These are phyloP conservation scores for Aaosphaeria arxii DNA, from an alignment of 2,329 filamentous ascomycete genomes.

Conservation along the genomic window DNA sequence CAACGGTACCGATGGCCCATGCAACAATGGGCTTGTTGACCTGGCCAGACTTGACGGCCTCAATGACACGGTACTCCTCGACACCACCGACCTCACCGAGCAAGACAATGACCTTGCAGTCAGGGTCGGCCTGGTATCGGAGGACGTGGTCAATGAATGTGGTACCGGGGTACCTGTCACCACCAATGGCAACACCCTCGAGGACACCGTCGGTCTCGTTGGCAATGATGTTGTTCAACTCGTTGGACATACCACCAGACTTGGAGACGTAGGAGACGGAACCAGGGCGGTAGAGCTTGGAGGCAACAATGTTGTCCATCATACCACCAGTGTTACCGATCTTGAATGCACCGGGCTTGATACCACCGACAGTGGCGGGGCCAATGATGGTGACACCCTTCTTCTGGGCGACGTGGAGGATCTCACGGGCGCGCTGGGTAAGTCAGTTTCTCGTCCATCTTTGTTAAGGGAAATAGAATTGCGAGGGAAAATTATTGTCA, in stretches of 20 bases:
- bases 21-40: conserved; percentile 99
- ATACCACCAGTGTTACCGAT: conserved; percentile 99
- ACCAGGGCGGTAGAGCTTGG: conserved; percentile 99
- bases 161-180: conserved; percentile 97
- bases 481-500: conserved; percentile 20
- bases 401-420: conserved; percentile 92
- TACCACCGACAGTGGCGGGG: conserved; percentile 96
- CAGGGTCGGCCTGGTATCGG: conserved; percentile 91
- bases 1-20: conserved; percentile 99
- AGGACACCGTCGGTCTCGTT: conserved; percentile 97
- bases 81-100: conserved; percentile 99
- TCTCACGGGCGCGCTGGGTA: conserved; percentile 86
- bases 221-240: conserved; percentile 99
- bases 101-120: conserved; percentile 94
- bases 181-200: conserved; percentile 98
- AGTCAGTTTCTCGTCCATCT: conserved; percentile 9
- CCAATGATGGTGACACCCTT: conserved; percentile 99
- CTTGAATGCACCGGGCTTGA: conserved; percentile 99
- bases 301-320: conserved; percentile 99
- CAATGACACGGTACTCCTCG: conserved; percentile 99
- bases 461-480: no score
- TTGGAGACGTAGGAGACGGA: conserved; percentile 99
- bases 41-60: conserved; percentile 88
- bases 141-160: conserved; percentile 99
- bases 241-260: conserved; percentile 99